A percentile compares a stretch with the other conserved stretches of the same genome.
Evolutionary conservation across 306 rosid genomes (phyloP).

Genomic region (Trifolium repens): DNA sequence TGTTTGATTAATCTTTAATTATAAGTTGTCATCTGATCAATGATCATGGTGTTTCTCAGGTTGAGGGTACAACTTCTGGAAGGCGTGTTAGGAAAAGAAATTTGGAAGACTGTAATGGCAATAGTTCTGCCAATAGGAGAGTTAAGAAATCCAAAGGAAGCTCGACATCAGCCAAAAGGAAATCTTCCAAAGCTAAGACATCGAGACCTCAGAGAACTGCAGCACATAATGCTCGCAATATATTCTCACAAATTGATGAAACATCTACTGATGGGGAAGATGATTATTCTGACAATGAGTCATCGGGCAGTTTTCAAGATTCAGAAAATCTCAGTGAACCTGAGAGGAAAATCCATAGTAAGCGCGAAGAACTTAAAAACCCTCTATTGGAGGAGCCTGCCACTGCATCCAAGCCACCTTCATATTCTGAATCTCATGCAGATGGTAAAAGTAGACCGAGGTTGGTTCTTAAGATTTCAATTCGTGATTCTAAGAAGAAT

Average conservation of each 20-base stretch:
- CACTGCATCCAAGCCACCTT: slow-evolving; percentile 47
- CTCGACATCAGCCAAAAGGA: slow-evolving; percentile 55
- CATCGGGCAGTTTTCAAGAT: slow-evolving; percentile 63
- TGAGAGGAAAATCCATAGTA: slow-evolving; percentile 48
- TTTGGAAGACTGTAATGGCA: slow-evolving; percentile 62
- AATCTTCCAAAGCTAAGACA: slow-evolving; percentile 61
- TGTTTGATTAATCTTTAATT: slow-evolving; percentile 36
- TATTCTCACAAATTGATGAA: slow-evolving; percentile 62
- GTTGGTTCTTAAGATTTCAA: slow-evolving; percentile 68
- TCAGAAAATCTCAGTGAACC: slow-evolving; percentile 52
- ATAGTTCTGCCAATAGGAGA: slow-evolving; percentile 55
- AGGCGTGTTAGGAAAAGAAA: slow-evolving; percentile 79
- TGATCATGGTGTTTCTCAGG: slow-evolving; percentile 54
- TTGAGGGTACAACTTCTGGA: slow-evolving; percentile 58
- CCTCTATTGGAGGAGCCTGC: slow-evolving; percentile 44
- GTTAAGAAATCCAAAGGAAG: slow-evolving; percentile 55
- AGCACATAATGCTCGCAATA: slow-evolving; percentile 76
- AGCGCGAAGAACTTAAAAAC: slow-evolving; percentile 46
- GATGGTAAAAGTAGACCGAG: slow-evolving; percentile 51
- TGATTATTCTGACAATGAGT: slow-evolving; percentile 59
- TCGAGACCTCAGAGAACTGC: slow-evolving; percentile 74
- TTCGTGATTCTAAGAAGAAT: slow-evolving; percentile 67
- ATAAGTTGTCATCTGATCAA: slow-evolving; percentile 40
- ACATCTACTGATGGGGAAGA: slow-evolving; percentile 74
- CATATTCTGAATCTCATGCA: slow-evolving; percentile 51